Evolutionary conservation across 1,284 basidiomycete species (phyloP).

Genomic region (Austroboletus niveus): DNA sequence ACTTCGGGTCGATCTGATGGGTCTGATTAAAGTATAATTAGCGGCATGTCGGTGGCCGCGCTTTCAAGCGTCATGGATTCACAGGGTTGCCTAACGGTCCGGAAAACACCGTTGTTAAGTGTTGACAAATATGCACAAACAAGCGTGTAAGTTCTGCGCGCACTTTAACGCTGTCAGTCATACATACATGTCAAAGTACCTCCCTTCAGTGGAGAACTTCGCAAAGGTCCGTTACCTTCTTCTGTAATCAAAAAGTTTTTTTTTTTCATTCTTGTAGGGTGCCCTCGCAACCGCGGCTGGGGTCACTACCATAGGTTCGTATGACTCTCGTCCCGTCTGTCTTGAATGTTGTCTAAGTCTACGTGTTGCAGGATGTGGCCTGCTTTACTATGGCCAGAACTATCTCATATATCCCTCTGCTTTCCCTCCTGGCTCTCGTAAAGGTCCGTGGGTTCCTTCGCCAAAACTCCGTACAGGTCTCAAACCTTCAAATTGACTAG

Average conservation of each 20-base stretch:
- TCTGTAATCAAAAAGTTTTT: neutral
- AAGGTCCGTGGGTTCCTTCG: constrained; percentile 42
- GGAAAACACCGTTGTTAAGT: no score
- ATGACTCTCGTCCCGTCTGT: neutral
- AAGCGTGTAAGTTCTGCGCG: neutral
- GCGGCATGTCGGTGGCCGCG: no score
- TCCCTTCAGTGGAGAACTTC: constrained; percentile 60
- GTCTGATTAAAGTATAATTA: no score
- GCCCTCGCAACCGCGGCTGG: constrained; percentile 66
- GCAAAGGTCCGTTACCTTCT: constrained; percentile 49
- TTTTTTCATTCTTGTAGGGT: constrained; percentile 50
- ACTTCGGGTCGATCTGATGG: no score
- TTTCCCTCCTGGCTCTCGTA: constrained; percentile 82
- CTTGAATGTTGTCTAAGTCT: neutral
- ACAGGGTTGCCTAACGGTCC: no score
- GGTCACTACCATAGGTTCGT: constrained; percentile 61
- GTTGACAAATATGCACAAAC: constrained; percentile 23
- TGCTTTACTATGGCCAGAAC: constrained; percentile 84
- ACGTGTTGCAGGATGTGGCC: constrained; percentile 53
- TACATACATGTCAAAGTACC: constrained; percentile 30
- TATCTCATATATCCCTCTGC: constrained; percentile 87
- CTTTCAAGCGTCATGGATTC: no score
- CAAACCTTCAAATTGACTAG: constrained; percentile 34
- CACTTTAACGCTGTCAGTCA: neutral
- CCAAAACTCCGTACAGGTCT: neutral